phyloP scores from a whole-genome alignment of 768 basidiomycete genomes.

The Lactarius indigo region DNA sequence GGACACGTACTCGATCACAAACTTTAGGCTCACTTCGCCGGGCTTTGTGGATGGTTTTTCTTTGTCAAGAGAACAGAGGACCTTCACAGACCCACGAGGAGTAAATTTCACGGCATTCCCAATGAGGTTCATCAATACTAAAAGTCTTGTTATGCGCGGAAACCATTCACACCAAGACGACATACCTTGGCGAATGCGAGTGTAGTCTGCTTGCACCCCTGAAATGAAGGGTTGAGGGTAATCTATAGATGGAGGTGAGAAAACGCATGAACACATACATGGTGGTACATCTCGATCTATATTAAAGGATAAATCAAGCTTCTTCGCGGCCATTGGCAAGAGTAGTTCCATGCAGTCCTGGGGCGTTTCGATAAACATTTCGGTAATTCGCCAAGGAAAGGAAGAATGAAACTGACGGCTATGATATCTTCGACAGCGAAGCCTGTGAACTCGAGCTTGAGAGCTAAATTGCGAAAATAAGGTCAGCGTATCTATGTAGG shows the following conservation, averaged over 20 bases:
- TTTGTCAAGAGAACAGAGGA: slow-evolving; percentile 54
- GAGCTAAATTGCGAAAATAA: slow-evolving; percentile 39
- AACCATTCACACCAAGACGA: neutral
- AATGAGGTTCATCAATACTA: slow-evolving; percentile 74
- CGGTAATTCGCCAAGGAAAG: no score
- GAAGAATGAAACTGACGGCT: slow-evolving; percentile 43
- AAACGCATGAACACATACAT: slow-evolving; percentile 42
- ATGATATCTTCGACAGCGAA: slow-evolving; percentile 69
- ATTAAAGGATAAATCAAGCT: slow-evolving; percentile 69
- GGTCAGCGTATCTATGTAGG: slow-evolving; percentile 1
- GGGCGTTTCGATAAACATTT: neutral
- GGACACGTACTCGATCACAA: slow-evolving; percentile 53
- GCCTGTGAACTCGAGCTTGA: slow-evolving; percentile 65
- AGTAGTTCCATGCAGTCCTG: slow-evolving; percentile 77
- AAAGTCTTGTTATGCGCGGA: neutral
- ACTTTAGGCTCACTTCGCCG: slow-evolving; percentile 52
- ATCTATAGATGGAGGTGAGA: neutral
- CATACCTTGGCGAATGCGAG: slow-evolving; percentile 67
- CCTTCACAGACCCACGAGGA: slow-evolving; percentile 56
- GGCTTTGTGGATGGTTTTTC: slow-evolving; percentile 32
- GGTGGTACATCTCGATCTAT: slow-evolving; percentile 63
- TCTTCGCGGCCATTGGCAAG: slow-evolving; percentile 70
- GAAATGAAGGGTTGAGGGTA: neutral
- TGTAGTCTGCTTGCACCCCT: slow-evolving; percentile 74
- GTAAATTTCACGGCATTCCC: slow-evolving; percentile 80